A percentile compares a stretch with the other conserved stretches of the same genome.
phyloP scores from a whole-genome alignment of 805 yeast species.

The Metschnikowia lunata region DNA sequence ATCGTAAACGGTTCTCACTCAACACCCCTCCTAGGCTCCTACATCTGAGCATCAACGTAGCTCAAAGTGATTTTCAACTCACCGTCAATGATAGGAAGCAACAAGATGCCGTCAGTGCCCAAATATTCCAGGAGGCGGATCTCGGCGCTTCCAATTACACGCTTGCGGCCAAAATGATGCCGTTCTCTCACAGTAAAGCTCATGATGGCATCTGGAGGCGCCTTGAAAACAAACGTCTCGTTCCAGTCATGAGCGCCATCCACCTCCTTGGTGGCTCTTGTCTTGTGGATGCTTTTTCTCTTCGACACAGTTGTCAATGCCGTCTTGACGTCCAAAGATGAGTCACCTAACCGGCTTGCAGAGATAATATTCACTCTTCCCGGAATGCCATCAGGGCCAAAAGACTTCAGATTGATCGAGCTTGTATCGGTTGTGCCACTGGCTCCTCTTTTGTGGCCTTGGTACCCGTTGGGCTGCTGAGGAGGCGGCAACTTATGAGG shows the following conservation, averaged over 20 bases:
- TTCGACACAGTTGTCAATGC: constrained; percentile 43
- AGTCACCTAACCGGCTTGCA: constrained; percentile 37
- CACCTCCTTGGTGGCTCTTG: constrained; percentile 51
- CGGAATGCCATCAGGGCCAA: constrained; percentile 39
- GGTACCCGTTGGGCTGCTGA: constrained; percentile 27
- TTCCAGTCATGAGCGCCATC: constrained; percentile 50
- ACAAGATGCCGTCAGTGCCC: constrained; percentile 42
- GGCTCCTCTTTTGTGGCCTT: constrained; percentile 17
- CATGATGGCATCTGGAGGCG: constrained; percentile 56
- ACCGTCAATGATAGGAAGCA: constrained; percentile 35
- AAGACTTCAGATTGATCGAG: constrained; percentile 33
- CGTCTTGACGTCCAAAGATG: constrained; percentile 49
- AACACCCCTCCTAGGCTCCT: no score
- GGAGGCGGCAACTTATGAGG: constrained; percentile 36
- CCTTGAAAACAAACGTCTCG: constrained; percentile 65
- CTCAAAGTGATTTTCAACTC: constrained; percentile 38
- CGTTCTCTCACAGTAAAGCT: constrained; percentile 59
- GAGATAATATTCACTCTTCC: constrained; percentile 54
- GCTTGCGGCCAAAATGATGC: constrained; percentile 69
- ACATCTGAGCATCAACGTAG: constrained; percentile 14
- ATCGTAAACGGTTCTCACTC: no score
- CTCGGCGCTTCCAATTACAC: constrained; percentile 57
- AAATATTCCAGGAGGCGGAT: constrained; percentile 48
- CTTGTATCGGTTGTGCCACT: constrained; percentile 30
- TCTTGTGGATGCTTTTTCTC: constrained; percentile 58